Conservation (phyloP, 306 rosid species). For the Pueraria montana region DNA sequence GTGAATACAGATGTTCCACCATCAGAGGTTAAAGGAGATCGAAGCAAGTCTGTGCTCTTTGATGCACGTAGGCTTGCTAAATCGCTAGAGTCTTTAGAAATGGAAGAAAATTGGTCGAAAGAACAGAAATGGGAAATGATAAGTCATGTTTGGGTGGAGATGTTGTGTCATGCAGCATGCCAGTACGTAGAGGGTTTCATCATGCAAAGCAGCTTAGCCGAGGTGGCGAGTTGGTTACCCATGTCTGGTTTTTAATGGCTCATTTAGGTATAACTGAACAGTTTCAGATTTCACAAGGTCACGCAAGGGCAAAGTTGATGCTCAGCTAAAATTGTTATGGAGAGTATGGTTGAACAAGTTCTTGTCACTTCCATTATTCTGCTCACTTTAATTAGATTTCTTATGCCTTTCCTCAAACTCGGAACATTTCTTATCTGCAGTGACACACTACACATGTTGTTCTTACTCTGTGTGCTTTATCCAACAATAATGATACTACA, state of each 20-base stretch:
- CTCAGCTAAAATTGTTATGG: not conserved
- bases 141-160: constrained; percentile 44
- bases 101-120: not conserved
- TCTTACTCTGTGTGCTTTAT: no score
- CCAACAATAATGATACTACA: no score
- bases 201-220: constrained; percentile 36
- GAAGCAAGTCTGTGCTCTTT: constrained; percentile 52
- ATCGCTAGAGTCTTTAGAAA: constrained; percentile 26
- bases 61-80: constrained; percentile 51
- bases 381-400: no score
- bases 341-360: not conserved
- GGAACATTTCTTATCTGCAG: no score
- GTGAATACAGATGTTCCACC: constrained; percentile 44
- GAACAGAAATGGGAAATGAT: constrained; percentile 38
- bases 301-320: constrained; percentile 40
- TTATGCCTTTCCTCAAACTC: no score
- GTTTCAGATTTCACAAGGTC: constrained; percentile 52
- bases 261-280: constrained; percentile 53
- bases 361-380: no score
- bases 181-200: not conserved
- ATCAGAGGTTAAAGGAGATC: constrained; percentile 45
- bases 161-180: constrained; percentile 43
- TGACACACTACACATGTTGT: no score
- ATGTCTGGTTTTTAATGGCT: constrained; percentile 55
- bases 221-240: constrained; percentile 48